Evolutionary conservation across 176 grass and related monocot species (phyloP).

Genomic region (Oryza coarctata): DNA sequence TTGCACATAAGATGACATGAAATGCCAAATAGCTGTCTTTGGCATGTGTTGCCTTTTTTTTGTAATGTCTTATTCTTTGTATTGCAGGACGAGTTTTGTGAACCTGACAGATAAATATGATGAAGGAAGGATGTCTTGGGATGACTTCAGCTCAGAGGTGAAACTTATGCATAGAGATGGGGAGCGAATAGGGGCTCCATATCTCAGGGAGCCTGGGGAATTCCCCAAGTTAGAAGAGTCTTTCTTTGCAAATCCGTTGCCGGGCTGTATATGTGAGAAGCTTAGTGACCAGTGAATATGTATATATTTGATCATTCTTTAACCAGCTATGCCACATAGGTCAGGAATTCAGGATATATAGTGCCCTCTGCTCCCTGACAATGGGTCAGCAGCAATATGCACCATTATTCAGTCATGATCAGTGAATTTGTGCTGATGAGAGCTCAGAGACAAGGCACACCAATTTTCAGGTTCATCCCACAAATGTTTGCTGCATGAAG

Average conservation of each 20-base stretch:
- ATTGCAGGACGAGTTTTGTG: constrained; percentile 75
- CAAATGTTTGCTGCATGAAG: background rate
- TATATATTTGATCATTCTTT: constrained; percentile 10
- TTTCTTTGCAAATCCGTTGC: constrained; percentile 92
- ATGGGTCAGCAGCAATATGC: background rate
- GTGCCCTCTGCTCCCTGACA: background rate
- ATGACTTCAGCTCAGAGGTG: constrained; percentile 86
- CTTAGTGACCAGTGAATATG: constrained; percentile 46
- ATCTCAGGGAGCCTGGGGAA: constrained; percentile 80
- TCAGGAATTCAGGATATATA: background rate
- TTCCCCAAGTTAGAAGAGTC: constrained; percentile 91
- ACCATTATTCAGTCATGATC: background rate
- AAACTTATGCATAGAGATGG: constrained; percentile 64
- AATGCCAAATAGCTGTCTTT: constrained; percentile 1
- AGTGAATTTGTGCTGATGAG: background rate
- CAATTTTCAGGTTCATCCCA: background rate
- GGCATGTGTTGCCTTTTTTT: background rate
- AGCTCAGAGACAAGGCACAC: background rate
- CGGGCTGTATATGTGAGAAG: constrained; percentile 90
- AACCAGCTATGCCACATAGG: background rate
- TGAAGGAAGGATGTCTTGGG: constrained; percentile 69
- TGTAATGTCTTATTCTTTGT: constrained; percentile 25
- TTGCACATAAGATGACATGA: background rate
- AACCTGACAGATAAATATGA: constrained; percentile 83
- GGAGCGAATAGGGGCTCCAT: constrained; percentile 69